Evolutionary conservation across 257 asterid genomes (phyloP), one percentile per base, ranked within the genome.

Genomic region (Haberlea rhodopensis): DNA sequence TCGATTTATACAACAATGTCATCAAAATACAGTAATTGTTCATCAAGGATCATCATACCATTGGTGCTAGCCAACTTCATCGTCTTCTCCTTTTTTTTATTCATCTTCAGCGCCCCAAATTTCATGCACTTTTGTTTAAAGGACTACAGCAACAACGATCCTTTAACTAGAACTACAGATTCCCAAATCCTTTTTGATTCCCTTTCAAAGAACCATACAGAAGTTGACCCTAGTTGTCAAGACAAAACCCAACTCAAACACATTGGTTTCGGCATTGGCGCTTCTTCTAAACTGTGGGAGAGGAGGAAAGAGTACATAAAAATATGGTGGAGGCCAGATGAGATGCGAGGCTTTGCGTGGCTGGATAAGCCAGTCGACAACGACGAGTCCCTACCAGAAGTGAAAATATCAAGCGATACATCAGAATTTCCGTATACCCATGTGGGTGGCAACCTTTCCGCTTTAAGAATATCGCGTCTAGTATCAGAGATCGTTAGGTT

Each of bases 221-320:
- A 43, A 43, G 19, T 43, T 43, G 51, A 5, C 51, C 51, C 51
- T 43, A 15, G 20, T 43, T 43, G 15, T 4, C 51, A 13, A 15
- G 51, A 43, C n/a, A 43, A 20, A 43, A 43, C 51, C 6, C 20
- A 16, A 43, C 51, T 43, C 51, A 15, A 43, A 16, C 51, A 43
- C 51, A 2, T 43, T 3, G 51, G 78, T 73, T 83, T 85, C 84
- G 80, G 88, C 23, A 66, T 59, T 4, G 49, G n/a, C 13, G 64
- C 49, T 2, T 59, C 64, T 7, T 16, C 64, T 3, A 59, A 18
- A 5, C 26, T 31, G 3, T 59, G 64, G 64, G 27, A 59, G 15
- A 28, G 13, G 18, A 27, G 64, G 22, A 59, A 31, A 20, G 49
- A 29, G n/a, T 59, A 59, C 64, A 59, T 59, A 0, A 31, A 59